Conservation (phyloP, 768 basidiomycete genomes). For the Kwoniella sp. region DNA sequence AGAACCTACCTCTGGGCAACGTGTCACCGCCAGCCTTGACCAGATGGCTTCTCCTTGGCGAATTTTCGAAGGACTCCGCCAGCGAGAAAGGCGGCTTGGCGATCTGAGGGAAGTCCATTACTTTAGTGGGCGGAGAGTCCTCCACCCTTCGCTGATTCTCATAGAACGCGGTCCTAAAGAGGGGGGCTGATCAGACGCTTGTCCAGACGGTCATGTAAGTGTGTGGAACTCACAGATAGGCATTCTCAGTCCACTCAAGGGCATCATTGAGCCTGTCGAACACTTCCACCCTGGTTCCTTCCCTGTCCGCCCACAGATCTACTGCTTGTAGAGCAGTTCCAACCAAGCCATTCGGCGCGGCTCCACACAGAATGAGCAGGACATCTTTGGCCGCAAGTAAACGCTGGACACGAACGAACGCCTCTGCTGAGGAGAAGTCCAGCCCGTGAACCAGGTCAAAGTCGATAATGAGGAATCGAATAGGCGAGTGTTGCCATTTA, state of each 20-base stretch:
- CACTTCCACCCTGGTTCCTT: constrained; percentile 71
- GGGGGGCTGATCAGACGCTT: too few relatives aligned
- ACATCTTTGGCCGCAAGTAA: constrained; percentile 71
- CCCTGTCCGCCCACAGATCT: constrained; percentile 61
- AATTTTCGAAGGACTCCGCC: constrained; percentile 56
- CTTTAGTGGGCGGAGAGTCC: constrained; percentile 11
- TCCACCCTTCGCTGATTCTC: constrained; percentile 24
- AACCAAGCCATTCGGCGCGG: constrained; percentile 58
- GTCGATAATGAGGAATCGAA: constrained; percentile 87
- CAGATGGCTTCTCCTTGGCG: constrained; percentile 66
- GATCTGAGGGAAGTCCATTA: constrained; percentile 43
- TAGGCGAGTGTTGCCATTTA: constrained; percentile 66
- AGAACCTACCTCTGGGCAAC: constrained; percentile 27
- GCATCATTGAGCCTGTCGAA: constrained; percentile 82
- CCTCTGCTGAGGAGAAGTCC: constrained; percentile 92
- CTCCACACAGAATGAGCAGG: constrained; percentile 81
- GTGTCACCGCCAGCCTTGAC: constrained; percentile 68
- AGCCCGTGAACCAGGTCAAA: constrained; percentile 79
- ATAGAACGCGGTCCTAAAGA: constrained; percentile 49
- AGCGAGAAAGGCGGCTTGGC: constrained; percentile 54
- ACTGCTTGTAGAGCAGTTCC: constrained; percentile 73
- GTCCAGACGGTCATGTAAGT: too few relatives aligned
- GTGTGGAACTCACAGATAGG: constrained; percentile 65
- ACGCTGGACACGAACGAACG: constrained; percentile 84
- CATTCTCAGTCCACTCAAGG: constrained; percentile 96